Base-by-base conservation (phyloP, 1,139 yeast genomes). In the Blastobotrys proliferans region DNA sequence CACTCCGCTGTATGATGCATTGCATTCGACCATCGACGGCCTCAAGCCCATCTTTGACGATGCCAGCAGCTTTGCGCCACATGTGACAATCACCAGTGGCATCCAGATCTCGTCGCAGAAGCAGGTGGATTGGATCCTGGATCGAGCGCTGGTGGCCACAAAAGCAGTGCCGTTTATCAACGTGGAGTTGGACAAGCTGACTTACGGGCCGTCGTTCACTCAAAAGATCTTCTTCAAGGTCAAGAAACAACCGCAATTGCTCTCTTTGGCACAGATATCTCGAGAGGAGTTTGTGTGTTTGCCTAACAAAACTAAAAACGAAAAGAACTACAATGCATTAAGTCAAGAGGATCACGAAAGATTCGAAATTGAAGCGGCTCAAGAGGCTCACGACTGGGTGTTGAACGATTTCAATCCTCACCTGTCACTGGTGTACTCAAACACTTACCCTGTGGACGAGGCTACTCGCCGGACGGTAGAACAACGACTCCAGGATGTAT, bases 11-110 rank as follows among this genome's bases (percentile, higher is more conserved):
- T 62, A 74, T 54, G 86, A 81, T 47, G 77, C 79, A 40, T 61
- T 84, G 35, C 64, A 68, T 24, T 76, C 83, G 19, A 67, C 83
- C 35, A 81, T 82, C 66, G 67, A 75, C 20, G 81, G 90, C 6
- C 62, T 85, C 35, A 75, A 74, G 44, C 82, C 92, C 1, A 64
- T 83, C 19, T 83, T 84, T 56, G 85, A 85, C 13, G 83, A 80
- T 38, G 82, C 81, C 21, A 78, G 82, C 3, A 60, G 57, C 32
- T 81, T 84, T 52, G 84, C 78, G 47, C 95, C 95, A 3, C 95
- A 85, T 58, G 72, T 85, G 32, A 85, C 95, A 1, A 72, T 85
- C 28, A 78, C 90, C 2, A 73, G 87, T 22, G 74, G 78, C 47
- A 67, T 84, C 27, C 64, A 63, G 3, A 67, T 80, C 31, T 64